Evolutionary conservation across 192 early-diverging fungal genomes (phyloP).

Genomic region (Coemansia sp.): DNA sequence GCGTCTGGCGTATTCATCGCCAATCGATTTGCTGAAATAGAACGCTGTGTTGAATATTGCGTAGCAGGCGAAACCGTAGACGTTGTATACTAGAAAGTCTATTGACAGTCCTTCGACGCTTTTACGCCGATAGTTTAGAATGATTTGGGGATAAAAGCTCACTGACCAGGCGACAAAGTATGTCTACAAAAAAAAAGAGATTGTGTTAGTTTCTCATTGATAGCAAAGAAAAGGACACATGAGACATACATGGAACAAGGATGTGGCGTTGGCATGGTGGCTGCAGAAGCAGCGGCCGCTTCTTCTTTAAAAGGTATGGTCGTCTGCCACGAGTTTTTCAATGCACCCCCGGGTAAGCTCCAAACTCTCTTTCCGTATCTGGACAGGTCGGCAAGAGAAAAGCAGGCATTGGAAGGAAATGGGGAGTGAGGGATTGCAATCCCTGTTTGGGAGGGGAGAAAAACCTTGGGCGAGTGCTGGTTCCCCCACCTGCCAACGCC

Average conservation of each 20-base stretch:
- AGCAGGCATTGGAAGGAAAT: neutral
- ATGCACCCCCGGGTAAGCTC: neutral
- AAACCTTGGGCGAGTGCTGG: neutral
- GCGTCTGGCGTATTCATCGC: conserved; percentile 71
- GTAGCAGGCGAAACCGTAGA: conserved; percentile 86
- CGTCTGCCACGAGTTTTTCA: neutral
- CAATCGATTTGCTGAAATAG: conserved; percentile 65
- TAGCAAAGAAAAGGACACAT: neutral
- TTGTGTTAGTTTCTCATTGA: conserved; percentile 4
- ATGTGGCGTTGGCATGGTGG: neutral
- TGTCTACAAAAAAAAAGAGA: conserved; percentile 45
- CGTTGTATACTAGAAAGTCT: conserved; percentile 88
- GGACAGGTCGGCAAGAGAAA: neutral
- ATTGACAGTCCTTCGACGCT: conserved; percentile 87
- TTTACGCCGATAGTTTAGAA: conserved; percentile 77
- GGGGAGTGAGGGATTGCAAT: neutral
- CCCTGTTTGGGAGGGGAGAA: neutral
- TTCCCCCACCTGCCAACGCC: neutral
- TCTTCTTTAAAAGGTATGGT: neutral
- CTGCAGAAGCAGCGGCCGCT: neutral
- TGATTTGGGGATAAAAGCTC: conserved; percentile 85
- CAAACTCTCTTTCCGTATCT: neutral
- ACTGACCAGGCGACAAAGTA: conserved; percentile 89
- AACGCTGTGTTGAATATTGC: conserved; percentile 79
- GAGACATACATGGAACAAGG: neutral